phyloP scores from a whole-genome alignment of 148 eudicot species.

The Polygonum aviculare region DNA sequence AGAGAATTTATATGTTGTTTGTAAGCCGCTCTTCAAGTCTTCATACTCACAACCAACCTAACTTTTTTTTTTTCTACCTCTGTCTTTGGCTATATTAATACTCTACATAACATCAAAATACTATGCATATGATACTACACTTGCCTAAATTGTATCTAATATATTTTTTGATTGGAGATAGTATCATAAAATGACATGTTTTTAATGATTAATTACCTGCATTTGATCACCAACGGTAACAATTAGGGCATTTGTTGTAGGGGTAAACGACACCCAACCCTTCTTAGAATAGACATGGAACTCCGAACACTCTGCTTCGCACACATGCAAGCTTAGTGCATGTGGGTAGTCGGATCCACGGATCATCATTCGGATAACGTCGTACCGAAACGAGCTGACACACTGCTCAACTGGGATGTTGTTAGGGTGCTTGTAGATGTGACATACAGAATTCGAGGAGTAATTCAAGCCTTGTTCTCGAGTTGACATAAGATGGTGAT shows the following conservation, averaged over 20 bases:
- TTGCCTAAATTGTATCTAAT: too few species aligned
- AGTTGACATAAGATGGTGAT: background rate
- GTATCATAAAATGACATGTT: too few species aligned
- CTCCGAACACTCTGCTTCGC: slow-evolving; percentile 44
- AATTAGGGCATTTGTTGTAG: slow-evolving; percentile 39
- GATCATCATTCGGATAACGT: slow-evolving; percentile 73
- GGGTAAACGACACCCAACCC: slow-evolving; percentile 76
- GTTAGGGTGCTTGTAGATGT: slow-evolving; percentile 45
- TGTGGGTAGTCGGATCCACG: slow-evolving; percentile 67
- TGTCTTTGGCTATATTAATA: background rate
- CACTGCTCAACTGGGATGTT: slow-evolving; percentile 22
- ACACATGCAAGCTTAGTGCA: slow-evolving; percentile 56
- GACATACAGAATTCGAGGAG: slow-evolving; percentile 28
- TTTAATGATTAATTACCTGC: slow-evolving; percentile 40
- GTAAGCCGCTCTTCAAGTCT: too few species aligned
- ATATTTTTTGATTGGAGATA: too few species aligned
- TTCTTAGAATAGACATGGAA: slow-evolving; percentile 91
- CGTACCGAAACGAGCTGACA: slow-evolving; percentile 45
- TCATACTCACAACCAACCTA: too few species aligned
- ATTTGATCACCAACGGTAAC: slow-evolving; percentile 75
- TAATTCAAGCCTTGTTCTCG: slow-evolving; percentile 6
- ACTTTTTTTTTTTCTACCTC: too few species aligned
- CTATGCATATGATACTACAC: too few species aligned
- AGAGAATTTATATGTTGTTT: too few species aligned
- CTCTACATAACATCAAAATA: background rate